Conservation (phyloP, 148 eudicot species). For the Camellia granthamiana region DNA sequence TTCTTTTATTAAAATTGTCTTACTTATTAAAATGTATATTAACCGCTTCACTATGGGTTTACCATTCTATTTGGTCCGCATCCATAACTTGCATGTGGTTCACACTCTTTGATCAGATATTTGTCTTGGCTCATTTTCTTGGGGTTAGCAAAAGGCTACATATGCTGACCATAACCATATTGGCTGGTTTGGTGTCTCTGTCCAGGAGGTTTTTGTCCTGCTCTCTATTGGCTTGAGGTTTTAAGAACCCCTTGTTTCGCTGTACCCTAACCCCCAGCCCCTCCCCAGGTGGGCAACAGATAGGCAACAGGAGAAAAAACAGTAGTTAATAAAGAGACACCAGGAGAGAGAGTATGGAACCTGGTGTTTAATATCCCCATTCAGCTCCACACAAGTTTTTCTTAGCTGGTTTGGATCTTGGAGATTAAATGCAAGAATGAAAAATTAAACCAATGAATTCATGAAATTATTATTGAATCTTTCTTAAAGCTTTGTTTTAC, state of each 20-base stretch:
- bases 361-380: background rate
- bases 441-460: background rate
- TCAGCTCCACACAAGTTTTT: background rate
- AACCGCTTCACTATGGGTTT: background rate
- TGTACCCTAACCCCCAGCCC: no score
- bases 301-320: no score
- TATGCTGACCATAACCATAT: no score
- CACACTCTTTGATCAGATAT: no score
- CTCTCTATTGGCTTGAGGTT: background rate
- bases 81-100: background rate
- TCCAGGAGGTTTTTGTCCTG: background rate
- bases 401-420: background rate
- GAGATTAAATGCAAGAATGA: background rate
- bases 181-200: background rate
- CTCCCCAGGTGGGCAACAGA: no score
- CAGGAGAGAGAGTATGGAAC: background rate
- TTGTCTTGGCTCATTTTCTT: no score
- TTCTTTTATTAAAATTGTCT: no score
- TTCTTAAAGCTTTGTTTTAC: background rate
- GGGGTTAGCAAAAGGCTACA: no score
- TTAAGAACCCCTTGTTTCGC: background rate
- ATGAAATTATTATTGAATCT: background rate
- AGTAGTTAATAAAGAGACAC: no score
- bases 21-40: no score
- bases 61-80: background rate